These are phyloP conservation scores for Pochonia chlamydosporia DNA, from an alignment of 2,329 filamentous ascomycete species.

Conservation along the genomic window DNA sequence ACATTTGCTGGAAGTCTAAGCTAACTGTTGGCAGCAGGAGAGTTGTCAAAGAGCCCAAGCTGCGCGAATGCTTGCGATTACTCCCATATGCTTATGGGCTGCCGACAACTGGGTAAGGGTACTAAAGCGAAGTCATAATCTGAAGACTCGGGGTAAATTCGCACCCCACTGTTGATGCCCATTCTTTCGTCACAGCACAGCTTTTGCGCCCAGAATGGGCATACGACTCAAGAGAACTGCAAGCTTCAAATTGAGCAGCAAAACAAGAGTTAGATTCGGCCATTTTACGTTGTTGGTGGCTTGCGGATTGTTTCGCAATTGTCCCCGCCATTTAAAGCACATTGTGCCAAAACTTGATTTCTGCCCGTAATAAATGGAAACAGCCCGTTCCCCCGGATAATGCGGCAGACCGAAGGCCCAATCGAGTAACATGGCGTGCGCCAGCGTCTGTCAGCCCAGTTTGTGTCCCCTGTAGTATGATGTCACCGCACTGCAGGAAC, in stretches of 20 bases:
- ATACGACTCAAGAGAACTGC: no score
- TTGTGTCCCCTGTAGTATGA: not conserved
- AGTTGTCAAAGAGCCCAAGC: not conserved
- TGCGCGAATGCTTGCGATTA: not conserved
- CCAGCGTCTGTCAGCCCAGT: not conserved
- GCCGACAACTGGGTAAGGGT: no score
- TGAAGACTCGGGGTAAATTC: no score
- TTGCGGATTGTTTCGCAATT: not conserved
- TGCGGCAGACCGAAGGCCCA: not conserved
- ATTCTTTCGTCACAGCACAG: no score
- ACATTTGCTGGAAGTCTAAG: not conserved
- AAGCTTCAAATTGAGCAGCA: no score
- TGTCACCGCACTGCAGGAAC: constrained; percentile 6
- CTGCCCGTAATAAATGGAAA: no score
- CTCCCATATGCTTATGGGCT: no score
- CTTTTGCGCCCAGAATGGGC: no score
- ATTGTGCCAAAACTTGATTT: not conserved
- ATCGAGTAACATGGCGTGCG: not conserved
- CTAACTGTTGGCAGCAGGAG: constrained; percentile 4
- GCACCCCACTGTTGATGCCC: no score
- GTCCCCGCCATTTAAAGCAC: not conserved
- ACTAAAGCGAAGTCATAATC: no score
- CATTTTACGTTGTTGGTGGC: no score
- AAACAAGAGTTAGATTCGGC: no score
- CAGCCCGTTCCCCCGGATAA: not conserved